These are phyloP conservation scores for Hydrangea macrophylla DNA, from an alignment of 148 eudicot species.

Conservation along the genomic window DNA sequence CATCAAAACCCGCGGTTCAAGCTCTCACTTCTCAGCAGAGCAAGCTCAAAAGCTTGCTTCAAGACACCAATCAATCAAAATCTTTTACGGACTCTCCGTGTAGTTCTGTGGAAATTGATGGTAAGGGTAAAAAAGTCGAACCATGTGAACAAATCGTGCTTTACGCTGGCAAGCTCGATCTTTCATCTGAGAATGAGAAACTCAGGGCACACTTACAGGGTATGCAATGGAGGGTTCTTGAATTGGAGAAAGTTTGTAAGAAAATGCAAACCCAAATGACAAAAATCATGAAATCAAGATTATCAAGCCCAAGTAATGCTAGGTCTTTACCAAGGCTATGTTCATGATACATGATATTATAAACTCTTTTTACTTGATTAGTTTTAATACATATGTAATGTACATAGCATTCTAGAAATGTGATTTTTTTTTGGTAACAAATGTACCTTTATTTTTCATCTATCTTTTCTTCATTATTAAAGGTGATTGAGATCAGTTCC, in stretches of 20 bases:
- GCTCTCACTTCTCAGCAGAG: slow-evolving; percentile 52
- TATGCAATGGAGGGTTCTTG: slow-evolving; percentile 69
- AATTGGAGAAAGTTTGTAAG: slow-evolving; percentile 68
- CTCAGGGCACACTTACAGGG: slow-evolving; percentile 57
- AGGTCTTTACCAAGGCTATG: slow-evolving; percentile 65
- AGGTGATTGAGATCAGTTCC: neutral
- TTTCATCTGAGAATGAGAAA: slow-evolving; percentile 49
- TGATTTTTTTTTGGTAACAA: neutral
- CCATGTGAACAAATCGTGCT: slow-evolving; percentile 34
- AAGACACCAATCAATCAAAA: slow-evolving; percentile 27
- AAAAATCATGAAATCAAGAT: slow-evolving; percentile 58
- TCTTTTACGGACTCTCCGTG: slow-evolving; percentile 32
- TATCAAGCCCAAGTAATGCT: slow-evolving; percentile 33
- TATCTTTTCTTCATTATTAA: neutral
- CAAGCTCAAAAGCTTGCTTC: slow-evolving; percentile 55
- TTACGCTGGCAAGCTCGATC: slow-evolving; percentile 42
- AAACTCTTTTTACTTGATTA: neutral
- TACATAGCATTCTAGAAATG: slow-evolving; percentile 20
- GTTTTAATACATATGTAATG: slow-evolving; percentile 1
- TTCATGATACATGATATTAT: slow-evolving; percentile 32
- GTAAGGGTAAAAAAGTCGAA: slow-evolving; percentile 21
- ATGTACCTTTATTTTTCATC: neutral
- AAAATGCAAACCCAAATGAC: slow-evolving; percentile 75
- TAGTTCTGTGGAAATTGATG: slow-evolving; percentile 12
- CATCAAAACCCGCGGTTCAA: slow-evolving; percentile 46